A percentile compares a stretch with the other conserved stretches of the same genome.
Conservation (phyloP, 352 stramenopile genomes). For the Globisporangium uncinulatum region DNA sequence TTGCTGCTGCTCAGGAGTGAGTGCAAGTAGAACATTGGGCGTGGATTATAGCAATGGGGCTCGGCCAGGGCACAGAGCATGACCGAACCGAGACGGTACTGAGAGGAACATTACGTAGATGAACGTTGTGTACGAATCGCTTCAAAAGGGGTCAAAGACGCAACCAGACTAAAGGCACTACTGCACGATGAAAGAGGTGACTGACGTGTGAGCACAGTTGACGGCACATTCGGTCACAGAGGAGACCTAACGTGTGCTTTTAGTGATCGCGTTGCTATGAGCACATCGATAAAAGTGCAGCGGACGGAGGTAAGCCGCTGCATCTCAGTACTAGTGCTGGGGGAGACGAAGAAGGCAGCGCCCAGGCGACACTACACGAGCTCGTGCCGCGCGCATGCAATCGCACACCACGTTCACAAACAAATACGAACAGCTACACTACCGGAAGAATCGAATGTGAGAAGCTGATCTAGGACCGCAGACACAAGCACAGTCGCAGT, state of each 20-base stretch:
- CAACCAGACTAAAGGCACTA: background rate
- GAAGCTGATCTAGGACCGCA: conserved; percentile 71
- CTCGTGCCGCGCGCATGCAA: conserved; percentile 1
- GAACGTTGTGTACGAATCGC: no score
- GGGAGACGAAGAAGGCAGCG: background rate
- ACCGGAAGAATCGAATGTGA: conserved; percentile 35
- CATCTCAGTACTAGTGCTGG: conserved; percentile 81
- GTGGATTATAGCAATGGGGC: no score
- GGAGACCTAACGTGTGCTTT: conserved; percentile 81
- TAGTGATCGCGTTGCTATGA: conserved; percentile 77
- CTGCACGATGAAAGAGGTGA: background rate
- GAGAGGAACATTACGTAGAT: no score
- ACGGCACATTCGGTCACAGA: conserved; percentile 79
- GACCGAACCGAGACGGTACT: no score
- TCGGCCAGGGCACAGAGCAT: no score
- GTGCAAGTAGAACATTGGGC: no score
- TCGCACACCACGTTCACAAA: conserved; percentile 3
- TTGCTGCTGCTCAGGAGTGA: no score
- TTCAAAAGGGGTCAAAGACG: background rate
- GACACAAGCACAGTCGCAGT: conserved; percentile 24
- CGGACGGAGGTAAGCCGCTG: conserved; percentile 39
- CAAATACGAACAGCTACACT: conserved; percentile 1
- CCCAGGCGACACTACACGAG: background rate
- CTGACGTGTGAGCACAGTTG: conserved; percentile 69
- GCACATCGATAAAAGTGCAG: conserved; percentile 82